Evolutionary conservation across 2,329 filamentous ascomycete species (phyloP), one percentile per base, ranked within the genome.

Genomic region (Parastagonospora avenae): DNA sequence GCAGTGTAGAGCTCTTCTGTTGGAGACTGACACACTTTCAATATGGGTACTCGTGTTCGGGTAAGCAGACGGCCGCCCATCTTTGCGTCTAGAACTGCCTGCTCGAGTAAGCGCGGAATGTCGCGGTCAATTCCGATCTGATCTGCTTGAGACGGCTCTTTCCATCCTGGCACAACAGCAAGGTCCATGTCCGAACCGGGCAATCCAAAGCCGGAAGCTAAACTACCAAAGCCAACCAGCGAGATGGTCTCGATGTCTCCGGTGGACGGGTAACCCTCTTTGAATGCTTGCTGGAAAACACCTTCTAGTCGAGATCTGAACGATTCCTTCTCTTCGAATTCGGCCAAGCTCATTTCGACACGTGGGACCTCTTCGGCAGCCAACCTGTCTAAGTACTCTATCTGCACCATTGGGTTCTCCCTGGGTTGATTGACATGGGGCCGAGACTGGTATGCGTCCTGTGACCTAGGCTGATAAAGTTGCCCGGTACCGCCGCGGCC

Each of bases 101-200:
- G 89, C 67, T 95, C 91, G 2, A 96, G 74, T 6, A 92, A 67
- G 19, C 90, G 83, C 1, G 91, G 91, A 48, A 94, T 86, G 1
- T 82, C 77, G 38, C 81, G 75, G 15, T 73, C 67, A 1, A 88
- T 87, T 42, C 68, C 60, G 44, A 68, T 65, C 9, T 67, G 60
- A 11, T 60, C 48, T 48, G 48, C 42, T 31, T 51, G 55, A 8
- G 55, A 39, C 28, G 54, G 37, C 38, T 68, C 57, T 40, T 59
- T 65, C 68, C 80, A 74, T 3, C 83, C 84, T 1, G 89, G 88
- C 4, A 94, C 77, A 30, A 96, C 82, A 8, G 88, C 89, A 28
- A 96, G 82, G 72, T 97, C 92, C 88, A 96, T 91, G 65, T 96
- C 92, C 1, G 92, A 93, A n/a, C 86, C 85, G 63, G 89, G 89